Conservation (phyloP, 2,329 filamentous ascomycete genomes). For the Phyllosticta citribraziliensis region DNA sequence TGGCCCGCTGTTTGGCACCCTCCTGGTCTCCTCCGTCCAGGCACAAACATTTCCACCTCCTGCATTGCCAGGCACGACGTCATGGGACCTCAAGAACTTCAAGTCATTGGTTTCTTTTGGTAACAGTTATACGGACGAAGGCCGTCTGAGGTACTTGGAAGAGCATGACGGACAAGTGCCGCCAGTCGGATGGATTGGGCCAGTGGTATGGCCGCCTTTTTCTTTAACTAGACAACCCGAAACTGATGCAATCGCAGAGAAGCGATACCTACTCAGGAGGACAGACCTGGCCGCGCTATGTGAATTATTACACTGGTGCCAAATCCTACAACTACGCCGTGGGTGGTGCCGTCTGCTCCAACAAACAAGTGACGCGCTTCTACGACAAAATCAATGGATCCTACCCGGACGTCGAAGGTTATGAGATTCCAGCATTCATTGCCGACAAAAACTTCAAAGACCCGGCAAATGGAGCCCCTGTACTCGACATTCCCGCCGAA, state of each 20-base stretch:
- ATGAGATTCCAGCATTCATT: constrained; percentile 39
- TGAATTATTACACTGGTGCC: constrained; percentile 48
- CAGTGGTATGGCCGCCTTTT: constrained; percentile 28
- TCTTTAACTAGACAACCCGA: not conserved
- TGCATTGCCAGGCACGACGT: not conserved
- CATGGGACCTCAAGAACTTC: constrained; percentile 40
- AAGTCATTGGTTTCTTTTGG: constrained; percentile 60
- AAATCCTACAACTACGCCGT: constrained; percentile 60
- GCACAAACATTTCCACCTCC: not conserved
- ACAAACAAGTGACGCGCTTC: constrained; percentile 51
- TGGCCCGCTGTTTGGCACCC: not conserved
- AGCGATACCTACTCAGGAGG: constrained; percentile 55
- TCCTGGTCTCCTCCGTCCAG: constrained; percentile 1
- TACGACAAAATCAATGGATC: constrained; percentile 40
- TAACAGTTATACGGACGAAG: constrained; percentile 69
- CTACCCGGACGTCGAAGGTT: constrained; percentile 47
- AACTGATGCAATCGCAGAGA: constrained; percentile 18
- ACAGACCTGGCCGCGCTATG: constrained; percentile 58
- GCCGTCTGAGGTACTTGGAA: constrained; percentile 54
- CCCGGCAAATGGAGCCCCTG: constrained; percentile 26
- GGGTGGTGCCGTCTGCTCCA: constrained; percentile 61
- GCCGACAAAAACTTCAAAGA: constrained; percentile 27
- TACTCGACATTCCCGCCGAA: constrained; percentile 35
- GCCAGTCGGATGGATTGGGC: constrained; percentile 48
- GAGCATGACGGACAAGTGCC: constrained; percentile 47